Evolutionary conservation across 2,329 filamentous ascomycete species (phyloP), one percentile per base, ranked within the genome.

Genomic region (Alternaria brassicae): DNA sequence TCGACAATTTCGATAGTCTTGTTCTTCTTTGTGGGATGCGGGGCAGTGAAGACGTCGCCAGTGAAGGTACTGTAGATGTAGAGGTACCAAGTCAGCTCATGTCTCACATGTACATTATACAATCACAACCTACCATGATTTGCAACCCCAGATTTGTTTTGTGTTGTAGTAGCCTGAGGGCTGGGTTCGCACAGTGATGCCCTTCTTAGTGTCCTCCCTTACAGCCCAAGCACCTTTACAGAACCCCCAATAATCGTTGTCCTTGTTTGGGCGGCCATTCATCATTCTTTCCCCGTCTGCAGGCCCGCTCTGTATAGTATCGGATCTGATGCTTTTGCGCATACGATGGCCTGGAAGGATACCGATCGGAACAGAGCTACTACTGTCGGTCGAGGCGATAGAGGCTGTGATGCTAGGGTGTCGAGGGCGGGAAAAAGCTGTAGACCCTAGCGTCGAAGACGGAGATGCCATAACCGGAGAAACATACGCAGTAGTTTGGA

Each of bases 221-320:
- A 71, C 63, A 1, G 68, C 68, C 77, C 77, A 79, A 2, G 77
- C 71, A 32, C 77, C 77, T 68, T 78, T 78, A 67, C 77, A 79
- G 66, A 79, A 79, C 19, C 77, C 77, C 73, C 74, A 78, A 66
- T 78, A 79, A 58, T 74, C 70, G 62, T 79, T 79, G n/a, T 71
- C 68, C 60, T 77, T 78, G 66, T 72, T 74, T 1, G 77, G 75
- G 4, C 77, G 75, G 37, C 75, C 75, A 17, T 63, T 52, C 66
- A 78, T 74, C 66, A 73, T 74, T n/a, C 56, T 66, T 13, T 72
- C 63, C 37, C 67, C 63, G 3, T 58, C 61, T 1, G 61, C 48
- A 8, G 64, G 58, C 13, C 63, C 62, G 41, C 63, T 62, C 37
- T 62, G 39, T 36, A 72, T 70, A 2, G 69, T 72, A 10, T 61